Percentiles rank a stretch among this genome's conserved stretches.
phyloP scores from a whole-genome alignment of 345 rosid species.

The Geranium brycei region DNA sequence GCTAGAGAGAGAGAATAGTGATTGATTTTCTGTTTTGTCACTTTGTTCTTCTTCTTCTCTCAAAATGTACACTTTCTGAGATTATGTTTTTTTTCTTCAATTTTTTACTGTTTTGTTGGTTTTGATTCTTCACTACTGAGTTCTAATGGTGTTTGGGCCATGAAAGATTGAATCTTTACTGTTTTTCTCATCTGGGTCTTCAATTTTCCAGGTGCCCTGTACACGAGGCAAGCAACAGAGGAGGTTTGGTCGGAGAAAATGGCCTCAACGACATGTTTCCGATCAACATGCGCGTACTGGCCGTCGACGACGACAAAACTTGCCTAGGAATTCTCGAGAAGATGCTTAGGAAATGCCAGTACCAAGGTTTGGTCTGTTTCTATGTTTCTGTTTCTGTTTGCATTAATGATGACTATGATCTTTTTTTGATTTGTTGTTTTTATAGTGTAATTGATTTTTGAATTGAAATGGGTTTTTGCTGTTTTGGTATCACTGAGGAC shows the following conservation, averaged over 20 bases:
- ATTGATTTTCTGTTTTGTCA: conserved; percentile 16
- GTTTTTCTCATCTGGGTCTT: conserved; percentile 13
- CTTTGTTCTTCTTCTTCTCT: conserved; percentile 17
- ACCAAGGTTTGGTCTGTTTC: conserved; percentile 33
- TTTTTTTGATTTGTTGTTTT: neutral
- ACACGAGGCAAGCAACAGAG: conserved; percentile 24
- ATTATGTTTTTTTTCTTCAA: conserved; percentile 3
- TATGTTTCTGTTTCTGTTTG: neutral
- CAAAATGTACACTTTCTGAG: conserved; percentile 12
- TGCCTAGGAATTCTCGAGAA: conserved; percentile 47
- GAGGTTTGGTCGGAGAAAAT: conserved; percentile 16
- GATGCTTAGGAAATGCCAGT: conserved; percentile 48
- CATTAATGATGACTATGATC: neutral
- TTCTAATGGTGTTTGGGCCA: neutral
- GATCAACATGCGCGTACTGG: conserved; percentile 49
- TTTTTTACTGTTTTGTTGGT: neutral
- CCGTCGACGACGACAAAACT: conserved; percentile 57
- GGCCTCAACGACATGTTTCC: conserved; percentile 28
- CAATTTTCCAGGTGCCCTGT: conserved; percentile 15
- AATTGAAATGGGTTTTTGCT: too few species aligned
- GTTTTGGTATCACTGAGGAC: neutral
- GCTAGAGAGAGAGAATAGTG: neutral
- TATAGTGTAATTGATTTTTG: neutral
- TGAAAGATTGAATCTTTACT: conserved; percentile 5
- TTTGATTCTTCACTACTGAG: neutral